Percentiles rank a stretch among this genome's conserved stretches.
These are phyloP conservation scores for Sporothrix inflata DNA, from an alignment of 2,329 filamentous ascomycete genomes.

Conservation along the genomic window DNA sequence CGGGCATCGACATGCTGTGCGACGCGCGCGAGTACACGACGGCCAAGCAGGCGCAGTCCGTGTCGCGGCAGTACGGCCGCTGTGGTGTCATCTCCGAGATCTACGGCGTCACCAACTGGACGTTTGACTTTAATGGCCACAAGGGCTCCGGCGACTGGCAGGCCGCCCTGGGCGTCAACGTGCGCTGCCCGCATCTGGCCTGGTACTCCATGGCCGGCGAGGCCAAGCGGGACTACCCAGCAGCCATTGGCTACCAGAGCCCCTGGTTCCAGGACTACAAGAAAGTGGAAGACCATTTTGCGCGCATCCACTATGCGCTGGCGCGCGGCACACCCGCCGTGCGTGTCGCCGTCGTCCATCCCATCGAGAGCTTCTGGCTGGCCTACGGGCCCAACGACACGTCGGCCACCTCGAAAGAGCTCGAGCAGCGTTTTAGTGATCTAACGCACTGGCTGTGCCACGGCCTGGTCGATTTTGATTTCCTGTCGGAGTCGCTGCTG, in stretches of 20 bases:
- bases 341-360: neutral
- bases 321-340: neutral
- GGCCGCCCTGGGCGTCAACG: slow-evolving; percentile 1
- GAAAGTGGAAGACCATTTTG: slow-evolving; percentile 11
- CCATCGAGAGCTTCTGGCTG: slow-evolving; percentile 8
- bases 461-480: slow-evolving; percentile 11
- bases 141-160: slow-evolving; percentile 13
- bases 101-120: slow-evolving; percentile 12
- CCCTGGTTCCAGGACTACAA: slow-evolving; percentile 15
- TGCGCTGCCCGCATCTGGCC: neutral
- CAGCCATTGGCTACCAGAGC: slow-evolving; percentile 15
- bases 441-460: slow-evolving; percentile 6
- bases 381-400: slow-evolving; percentile 2
- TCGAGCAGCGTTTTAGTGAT: neutral
- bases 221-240: slow-evolving; percentile 15
- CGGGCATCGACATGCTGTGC: slow-evolving; percentile 6
- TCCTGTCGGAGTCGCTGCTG: neutral
- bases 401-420: neutral
- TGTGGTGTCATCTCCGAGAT: slow-evolving; percentile 5
- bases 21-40: slow-evolving; percentile 14
- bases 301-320: neutral
- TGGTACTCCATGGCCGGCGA: slow-evolving; percentile 18
- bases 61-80: neutral
- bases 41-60: slow-evolving; percentile 13
- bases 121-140: neutral